phyloP scores from a whole-genome alignment of 148 eudicot species.

The Rhododendron ferrugineum region DNA sequence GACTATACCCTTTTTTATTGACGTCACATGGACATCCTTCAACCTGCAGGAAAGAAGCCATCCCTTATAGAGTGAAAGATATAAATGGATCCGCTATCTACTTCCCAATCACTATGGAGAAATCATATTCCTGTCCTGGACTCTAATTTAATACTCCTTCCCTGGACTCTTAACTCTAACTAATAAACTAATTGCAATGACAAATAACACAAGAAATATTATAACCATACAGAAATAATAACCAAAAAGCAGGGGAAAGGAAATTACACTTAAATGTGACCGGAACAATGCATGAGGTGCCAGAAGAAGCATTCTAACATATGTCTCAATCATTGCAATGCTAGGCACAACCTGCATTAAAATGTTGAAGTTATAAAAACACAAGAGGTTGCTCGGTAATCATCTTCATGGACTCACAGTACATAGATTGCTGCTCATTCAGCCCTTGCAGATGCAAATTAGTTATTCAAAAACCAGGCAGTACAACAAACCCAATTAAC shows the following conservation, averaged over 20 bases:
- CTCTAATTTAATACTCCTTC: not conserved
- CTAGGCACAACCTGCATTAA: slow-evolving; percentile 76
- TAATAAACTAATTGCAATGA: not conserved
- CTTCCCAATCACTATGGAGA: not conserved
- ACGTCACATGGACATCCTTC: not conserved
- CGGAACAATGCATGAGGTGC: slow-evolving; percentile 88
- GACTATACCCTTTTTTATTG: not conserved
- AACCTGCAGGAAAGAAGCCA: not conserved
- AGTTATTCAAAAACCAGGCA: not conserved
- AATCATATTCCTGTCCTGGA: not conserved
- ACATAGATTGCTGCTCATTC: not conserved
- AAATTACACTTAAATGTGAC: slow-evolving; percentile 75
- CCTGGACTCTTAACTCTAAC: too few relatives aligned
- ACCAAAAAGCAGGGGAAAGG: slow-evolving; percentile 13
- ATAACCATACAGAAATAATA: not conserved
- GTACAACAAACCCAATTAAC: not conserved
- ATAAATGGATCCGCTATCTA: not conserved
- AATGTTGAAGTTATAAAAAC: not conserved
- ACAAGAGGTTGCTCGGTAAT: not conserved
- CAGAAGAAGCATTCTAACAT: slow-evolving; percentile 77
- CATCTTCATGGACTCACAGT: not conserved
- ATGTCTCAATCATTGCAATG: slow-evolving; percentile 99
- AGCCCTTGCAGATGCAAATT: not conserved
- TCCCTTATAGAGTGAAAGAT: not conserved
- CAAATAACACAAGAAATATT: not conserved